phyloP scores from a whole-genome alignment of 345 rosid species.

The Salix purpurea region DNA sequence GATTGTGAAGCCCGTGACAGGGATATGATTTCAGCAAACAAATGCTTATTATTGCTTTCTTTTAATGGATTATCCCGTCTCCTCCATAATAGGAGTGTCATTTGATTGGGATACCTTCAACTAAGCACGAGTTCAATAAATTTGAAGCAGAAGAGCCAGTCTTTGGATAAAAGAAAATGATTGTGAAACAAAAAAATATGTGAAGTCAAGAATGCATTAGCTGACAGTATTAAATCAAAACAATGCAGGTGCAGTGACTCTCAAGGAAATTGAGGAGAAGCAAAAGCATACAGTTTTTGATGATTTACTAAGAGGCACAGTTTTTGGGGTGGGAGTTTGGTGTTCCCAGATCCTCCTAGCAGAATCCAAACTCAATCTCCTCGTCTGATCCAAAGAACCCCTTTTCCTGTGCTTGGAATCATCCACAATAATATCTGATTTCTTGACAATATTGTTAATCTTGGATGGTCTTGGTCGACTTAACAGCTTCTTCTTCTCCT shows the following conservation, averaged over 20 bases:
- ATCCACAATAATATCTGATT: neutral
- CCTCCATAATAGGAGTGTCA: too few relatives aligned
- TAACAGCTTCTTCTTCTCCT: neutral
- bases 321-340: constrained; percentile 22
- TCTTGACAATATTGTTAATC: neutral
- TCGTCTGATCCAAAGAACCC: constrained; percentile 14
- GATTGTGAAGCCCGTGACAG: neutral
- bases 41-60: too few relatives aligned
- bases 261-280: neutral
- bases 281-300: neutral
- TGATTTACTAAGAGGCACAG: constrained; percentile 4
- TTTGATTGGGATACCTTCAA: too few relatives aligned
- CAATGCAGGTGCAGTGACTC: too few relatives aligned
- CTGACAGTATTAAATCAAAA: too few relatives aligned
- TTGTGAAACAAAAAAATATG: too few relatives aligned
- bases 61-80: too few relatives aligned
- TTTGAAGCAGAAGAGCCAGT: neutral
- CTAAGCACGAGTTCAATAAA: neutral
- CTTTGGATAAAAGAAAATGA: too few relatives aligned
- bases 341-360: constrained; percentile 44
- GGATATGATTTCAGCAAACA: neutral
- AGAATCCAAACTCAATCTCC: constrained; percentile 50
- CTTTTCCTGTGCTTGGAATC: neutral
- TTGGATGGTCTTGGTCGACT: neutral
- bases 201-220: too few relatives aligned